phyloP scores from a whole-genome alignment of 805 yeast species.

The Lipomyces chichibuensis region DNA sequence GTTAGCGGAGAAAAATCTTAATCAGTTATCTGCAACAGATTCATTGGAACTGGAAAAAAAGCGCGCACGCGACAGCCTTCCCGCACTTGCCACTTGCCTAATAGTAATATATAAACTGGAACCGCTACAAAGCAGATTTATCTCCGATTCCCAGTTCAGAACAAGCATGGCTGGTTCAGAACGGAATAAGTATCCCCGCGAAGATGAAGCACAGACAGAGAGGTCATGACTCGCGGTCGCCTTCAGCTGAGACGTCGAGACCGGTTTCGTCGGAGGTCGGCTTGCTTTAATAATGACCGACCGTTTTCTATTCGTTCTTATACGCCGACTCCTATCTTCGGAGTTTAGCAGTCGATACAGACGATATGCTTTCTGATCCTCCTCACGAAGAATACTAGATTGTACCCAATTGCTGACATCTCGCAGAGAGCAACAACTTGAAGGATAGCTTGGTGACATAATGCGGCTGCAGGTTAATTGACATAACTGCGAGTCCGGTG shows the following conservation, averaged over 20 bases:
- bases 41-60: not conserved
- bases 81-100: not conserved
- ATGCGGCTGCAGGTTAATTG: no score
- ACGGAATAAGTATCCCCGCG: not conserved
- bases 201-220: not conserved
- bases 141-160: no score
- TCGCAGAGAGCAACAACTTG: not conserved
- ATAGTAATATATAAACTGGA: no score
- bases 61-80: not conserved
- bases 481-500: not conserved
- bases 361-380: not conserved
- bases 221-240: not conserved
- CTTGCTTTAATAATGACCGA: not conserved
- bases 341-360: not conserved
- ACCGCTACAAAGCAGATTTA: no score
- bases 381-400: not conserved
- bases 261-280: not conserved
- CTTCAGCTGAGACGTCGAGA: not conserved
- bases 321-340: not conserved
- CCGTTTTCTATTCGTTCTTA: not conserved
- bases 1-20: not conserved
- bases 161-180: not conserved
- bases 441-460: no score
- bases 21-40: no score
- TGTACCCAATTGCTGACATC: no score